Percentiles rank a stretch among this genome's conserved stretches.
phyloP scores from a whole-genome alignment of 805 yeast species.

The Wickerhamomyces strasburgensis region DNA sequence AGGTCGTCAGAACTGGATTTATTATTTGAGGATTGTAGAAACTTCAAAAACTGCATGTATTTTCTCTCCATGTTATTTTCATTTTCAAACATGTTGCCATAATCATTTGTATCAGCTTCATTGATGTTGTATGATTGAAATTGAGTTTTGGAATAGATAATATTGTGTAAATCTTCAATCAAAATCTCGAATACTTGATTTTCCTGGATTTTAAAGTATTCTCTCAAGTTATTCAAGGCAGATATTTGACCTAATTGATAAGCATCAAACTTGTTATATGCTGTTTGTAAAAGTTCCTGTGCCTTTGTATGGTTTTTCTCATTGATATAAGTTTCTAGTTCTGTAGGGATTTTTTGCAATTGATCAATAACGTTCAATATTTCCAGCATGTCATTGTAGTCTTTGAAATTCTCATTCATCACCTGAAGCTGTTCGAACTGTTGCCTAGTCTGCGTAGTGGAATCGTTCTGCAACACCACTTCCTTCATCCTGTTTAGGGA shows the following conservation, averaged over 20 bases:
- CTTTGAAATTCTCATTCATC: constrained; percentile 55
- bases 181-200: constrained; percentile 63
- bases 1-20: constrained; percentile 18
- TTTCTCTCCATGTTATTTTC: not conserved
- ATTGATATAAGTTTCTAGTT: constrained; percentile 62
- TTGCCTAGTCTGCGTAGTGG: too few species aligned
- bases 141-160: constrained; percentile 52
- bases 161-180: constrained; percentile 69
- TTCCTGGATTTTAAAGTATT: constrained; percentile 50
- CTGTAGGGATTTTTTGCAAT: constrained; percentile 52
- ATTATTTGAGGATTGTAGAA: constrained; percentile 28
- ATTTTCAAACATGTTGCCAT: not conserved
- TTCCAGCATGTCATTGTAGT: constrained; percentile 65
- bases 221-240: constrained; percentile 46
- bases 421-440: constrained; percentile 3
- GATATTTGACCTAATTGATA: constrained; percentile 55
- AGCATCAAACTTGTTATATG: constrained; percentile 41
- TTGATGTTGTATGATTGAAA: constrained; percentile 19
- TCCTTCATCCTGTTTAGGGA: constrained; percentile 28
- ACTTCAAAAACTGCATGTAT: constrained; percentile 10
- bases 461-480: constrained; percentile 3
- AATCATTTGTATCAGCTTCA: constrained; percentile 7
- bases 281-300: constrained; percentile 46
- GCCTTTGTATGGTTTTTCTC: constrained; percentile 67
- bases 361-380: constrained; percentile 63